A percentile compares a stretch with the other conserved stretches of the same genome.
phyloP scores from a whole-genome alignment of 208 protist genomes.

The Trypanosoma mega region DNA sequence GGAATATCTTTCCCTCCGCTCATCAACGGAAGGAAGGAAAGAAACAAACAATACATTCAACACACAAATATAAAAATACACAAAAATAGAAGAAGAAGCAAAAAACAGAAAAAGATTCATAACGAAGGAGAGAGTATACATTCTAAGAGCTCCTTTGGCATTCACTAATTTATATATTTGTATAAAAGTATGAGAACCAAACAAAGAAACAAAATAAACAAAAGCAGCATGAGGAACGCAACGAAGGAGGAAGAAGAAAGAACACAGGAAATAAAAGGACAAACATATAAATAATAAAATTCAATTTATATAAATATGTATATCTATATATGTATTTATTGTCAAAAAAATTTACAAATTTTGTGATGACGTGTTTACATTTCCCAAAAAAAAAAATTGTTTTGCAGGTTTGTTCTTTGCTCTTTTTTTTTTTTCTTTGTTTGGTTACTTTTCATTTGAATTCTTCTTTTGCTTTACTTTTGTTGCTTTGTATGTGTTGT shows the following conservation, averaged over 20 bases:
- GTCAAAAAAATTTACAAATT: too few relatives aligned
- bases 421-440: conserved; percentile 27
- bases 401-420: conserved; percentile 11
- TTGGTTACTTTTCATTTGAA: conserved; percentile 4
- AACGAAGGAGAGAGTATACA: background rate
- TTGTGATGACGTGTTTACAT: conserved; percentile 10
- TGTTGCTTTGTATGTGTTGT: conserved; percentile 2
- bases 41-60: conserved; percentile 4
- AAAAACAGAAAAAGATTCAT: background rate
- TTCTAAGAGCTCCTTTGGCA: background rate
- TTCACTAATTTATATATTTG: background rate
- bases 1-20: too few relatives aligned
- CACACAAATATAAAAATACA: background rate
- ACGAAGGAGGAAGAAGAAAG: conserved; percentile 8
- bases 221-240: conserved; percentile 8
- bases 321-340: too few relatives aligned
- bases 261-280: conserved; percentile 23
- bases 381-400: background rate
- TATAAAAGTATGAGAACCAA: background rate
- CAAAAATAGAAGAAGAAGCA: conserved; percentile 11
- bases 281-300: background rate
- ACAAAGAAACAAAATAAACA: conserved; percentile 9
- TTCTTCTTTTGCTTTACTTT: conserved; percentile 8
- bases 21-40: too few relatives aligned
- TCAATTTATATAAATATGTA: too few relatives aligned